These are phyloP conservation scores for Lactarius hatsudake DNA, from an alignment of 768 basidiomycete genomes.

Conservation along the genomic window DNA sequence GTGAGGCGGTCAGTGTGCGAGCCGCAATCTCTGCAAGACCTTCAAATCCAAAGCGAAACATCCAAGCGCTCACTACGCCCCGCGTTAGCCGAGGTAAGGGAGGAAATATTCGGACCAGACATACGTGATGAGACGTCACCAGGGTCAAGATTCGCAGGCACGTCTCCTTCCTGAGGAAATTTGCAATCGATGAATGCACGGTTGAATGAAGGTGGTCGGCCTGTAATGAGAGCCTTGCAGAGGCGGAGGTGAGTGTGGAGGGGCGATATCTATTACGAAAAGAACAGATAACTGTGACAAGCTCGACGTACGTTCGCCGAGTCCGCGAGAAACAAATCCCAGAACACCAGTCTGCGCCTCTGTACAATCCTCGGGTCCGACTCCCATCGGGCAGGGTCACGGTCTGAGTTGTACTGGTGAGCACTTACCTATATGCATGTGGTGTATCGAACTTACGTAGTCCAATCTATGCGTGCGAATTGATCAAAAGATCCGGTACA, in stretches of 20 bases:
- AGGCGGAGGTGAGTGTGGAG: background rate
- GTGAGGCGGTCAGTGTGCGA: conserved; percentile 59
- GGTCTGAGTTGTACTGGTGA: no score
- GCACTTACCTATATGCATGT: no score
- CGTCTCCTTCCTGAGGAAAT: conserved; percentile 46
- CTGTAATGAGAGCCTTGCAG: conserved; percentile 60
- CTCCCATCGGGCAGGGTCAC: no score
- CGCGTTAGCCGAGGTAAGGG: conserved; percentile 6
- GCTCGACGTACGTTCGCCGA: conserved; percentile 50
- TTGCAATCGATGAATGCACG: conserved; percentile 66
- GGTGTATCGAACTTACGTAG: no score
- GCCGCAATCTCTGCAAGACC: conserved; percentile 62
- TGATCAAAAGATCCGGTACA: conserved; percentile 3
- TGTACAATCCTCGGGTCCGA: no score
- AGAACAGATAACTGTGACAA: background rate
- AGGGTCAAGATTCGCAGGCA: conserved; percentile 30
- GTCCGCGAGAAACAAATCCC: conserved; percentile 45
- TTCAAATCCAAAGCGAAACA: conserved; percentile 61
- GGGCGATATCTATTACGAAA: no score
- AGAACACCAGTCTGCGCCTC: no score
- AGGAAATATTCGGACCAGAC: background rate
- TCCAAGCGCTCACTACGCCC: conserved; percentile 55
- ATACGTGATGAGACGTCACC: conserved; percentile 29
- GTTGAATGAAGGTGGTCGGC: conserved; percentile 67
- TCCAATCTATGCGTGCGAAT: background rate